Evolutionary conservation across 2,329 filamentous ascomycete genomes (phyloP).

Genomic region (Myriosclerotinia duriaeana): DNA sequence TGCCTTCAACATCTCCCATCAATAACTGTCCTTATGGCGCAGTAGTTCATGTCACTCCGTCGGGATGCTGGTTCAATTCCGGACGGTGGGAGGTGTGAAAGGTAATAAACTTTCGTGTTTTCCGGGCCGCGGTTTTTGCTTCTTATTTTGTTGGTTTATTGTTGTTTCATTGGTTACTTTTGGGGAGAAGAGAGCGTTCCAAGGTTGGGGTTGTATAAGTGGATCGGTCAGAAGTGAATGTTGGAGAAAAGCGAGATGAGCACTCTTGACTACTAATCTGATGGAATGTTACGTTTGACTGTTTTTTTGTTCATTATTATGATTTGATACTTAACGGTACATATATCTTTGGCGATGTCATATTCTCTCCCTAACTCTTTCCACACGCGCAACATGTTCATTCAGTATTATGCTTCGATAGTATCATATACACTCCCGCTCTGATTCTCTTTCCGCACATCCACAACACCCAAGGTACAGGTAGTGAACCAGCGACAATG

Average conservation of each 20-base stretch:
- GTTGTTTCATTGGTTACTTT: background rate
- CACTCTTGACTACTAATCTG: background rate
- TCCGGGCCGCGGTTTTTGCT: background rate
- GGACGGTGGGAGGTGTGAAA: background rate
- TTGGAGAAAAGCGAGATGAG: background rate
- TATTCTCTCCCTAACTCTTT: background rate
- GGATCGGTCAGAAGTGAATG: background rate
- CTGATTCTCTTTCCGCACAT: constrained; percentile 44
- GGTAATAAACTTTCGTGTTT: background rate
- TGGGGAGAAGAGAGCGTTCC: background rate
- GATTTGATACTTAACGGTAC: constrained; percentile 45
- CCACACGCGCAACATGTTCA: too few relatives aligned
- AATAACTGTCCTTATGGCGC: background rate
- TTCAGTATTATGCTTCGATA: constrained; percentile 36
- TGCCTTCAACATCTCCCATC: background rate
- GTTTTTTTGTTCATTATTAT: background rate
- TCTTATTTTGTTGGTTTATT: background rate
- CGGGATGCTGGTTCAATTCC: background rate
- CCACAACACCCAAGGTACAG: constrained; percentile 55
- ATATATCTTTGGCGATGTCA: background rate
- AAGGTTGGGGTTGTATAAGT: background rate
- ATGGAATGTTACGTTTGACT: background rate
- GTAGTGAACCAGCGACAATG: constrained; percentile 49
- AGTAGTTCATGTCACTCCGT: background rate
- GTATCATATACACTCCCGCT: constrained; percentile 24